Conservation (phyloP, 2,329 filamentous ascomycete genomes). For the Trichophyton verrucosum region DNA sequence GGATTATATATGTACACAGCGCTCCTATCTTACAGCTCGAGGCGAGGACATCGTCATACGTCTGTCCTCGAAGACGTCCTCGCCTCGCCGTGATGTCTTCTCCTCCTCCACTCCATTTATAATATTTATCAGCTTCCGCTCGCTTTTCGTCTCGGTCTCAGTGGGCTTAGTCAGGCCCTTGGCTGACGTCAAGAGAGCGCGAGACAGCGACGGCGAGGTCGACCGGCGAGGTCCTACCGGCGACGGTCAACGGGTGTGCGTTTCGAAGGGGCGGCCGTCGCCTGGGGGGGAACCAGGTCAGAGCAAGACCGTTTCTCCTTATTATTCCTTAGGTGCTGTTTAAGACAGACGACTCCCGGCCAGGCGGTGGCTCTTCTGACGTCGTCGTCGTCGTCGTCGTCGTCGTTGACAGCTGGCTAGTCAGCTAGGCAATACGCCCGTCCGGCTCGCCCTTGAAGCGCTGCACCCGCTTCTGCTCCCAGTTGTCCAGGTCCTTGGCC, state of each 20-base stretch:
- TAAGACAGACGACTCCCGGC: too few species aligned
- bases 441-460: constrained; percentile 81
- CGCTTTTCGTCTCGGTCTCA: background rate
- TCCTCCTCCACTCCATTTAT: background rate
- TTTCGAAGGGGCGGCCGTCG: too few species aligned
- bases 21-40: background rate
- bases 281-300: too few species aligned
- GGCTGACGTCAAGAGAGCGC: background rate
- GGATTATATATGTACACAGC: too few species aligned
- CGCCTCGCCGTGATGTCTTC: background rate
- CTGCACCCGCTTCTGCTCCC: constrained; percentile 93
- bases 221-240: too few species aligned
- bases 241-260: too few species aligned
- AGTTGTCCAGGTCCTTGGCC: constrained; percentile 83
- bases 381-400: too few species aligned
- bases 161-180: background rate
- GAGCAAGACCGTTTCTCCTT: too few species aligned
- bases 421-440: constrained; percentile 46
- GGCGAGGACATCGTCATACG: too few species aligned
- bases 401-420: background rate
- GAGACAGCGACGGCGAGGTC: background rate
- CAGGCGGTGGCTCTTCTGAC: too few species aligned
- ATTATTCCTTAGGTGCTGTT: too few species aligned
- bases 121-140: background rate
- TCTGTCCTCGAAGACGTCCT: too few species aligned